Evolutionary conservation across 1,284 basidiomycete species (phyloP).

Genomic region (Ceratobasidium sp.): DNA sequence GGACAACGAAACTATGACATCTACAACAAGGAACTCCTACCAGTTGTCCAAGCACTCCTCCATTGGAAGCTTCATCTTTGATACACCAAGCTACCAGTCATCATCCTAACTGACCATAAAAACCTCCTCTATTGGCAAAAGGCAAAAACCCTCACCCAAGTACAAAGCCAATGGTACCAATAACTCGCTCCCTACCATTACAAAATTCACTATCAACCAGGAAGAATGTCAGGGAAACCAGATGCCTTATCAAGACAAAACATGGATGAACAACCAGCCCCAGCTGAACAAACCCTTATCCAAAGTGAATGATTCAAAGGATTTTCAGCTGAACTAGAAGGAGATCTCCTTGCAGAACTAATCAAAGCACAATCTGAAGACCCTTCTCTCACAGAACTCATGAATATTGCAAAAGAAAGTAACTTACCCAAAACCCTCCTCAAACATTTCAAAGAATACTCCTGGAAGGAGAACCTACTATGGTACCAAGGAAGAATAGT

Average conservation of each 20-base stretch:
- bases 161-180: neutral
- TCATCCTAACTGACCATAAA: slow-evolving; percentile 53
- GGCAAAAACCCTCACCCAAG: neutral
- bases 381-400: too few relatives aligned
- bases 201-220: slow-evolving; percentile 46
- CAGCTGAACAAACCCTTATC: too few relatives aligned
- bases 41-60: slow-evolving; percentile 52
- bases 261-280: too few relatives aligned
- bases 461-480: neutral
- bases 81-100: slow-evolving; percentile 47
- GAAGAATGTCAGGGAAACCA: slow-evolving; percentile 44
- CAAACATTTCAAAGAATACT: neutral
- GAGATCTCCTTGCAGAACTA: too few relatives aligned
- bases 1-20: slow-evolving; percentile 51
- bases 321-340: too few relatives aligned
- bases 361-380: too few relatives aligned
- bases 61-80: slow-evolving; percentile 53
- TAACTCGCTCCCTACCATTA: slow-evolving; percentile 36
- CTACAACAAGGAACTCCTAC: slow-evolving; percentile 57
- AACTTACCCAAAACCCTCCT: neutral
- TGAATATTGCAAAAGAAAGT: too few relatives aligned
- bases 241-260: slow-evolving; percentile 46
- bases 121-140: slow-evolving; percentile 49
- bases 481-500: neutral
- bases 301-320: too few relatives aligned